Conservation (phyloP, 1,284 basidiomycete species). For the Schizopora paradoxa region DNA sequence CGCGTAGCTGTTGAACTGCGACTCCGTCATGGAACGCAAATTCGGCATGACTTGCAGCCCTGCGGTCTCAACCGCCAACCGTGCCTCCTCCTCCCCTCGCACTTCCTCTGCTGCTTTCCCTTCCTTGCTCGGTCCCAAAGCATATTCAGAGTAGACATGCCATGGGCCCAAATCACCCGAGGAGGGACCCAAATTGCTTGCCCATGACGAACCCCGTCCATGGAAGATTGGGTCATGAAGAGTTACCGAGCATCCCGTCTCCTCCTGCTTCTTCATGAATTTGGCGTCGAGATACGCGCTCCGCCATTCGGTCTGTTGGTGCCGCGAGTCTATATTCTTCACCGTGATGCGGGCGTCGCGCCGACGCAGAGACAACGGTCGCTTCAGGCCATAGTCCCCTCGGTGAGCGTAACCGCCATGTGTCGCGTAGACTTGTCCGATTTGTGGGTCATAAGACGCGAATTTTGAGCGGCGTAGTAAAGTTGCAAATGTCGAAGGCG, state of each 20-base stretch:
- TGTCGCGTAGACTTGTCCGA: constrained; percentile 67
- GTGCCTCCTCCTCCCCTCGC: too few relatives aligned
- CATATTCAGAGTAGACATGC: too few relatives aligned
- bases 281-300: constrained; percentile 55
- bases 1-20: too few relatives aligned
- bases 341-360: constrained; percentile 57
- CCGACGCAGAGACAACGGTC: constrained; percentile 57
- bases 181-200: too few relatives aligned
- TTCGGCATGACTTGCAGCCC: too few relatives aligned
- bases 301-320: constrained; percentile 73
- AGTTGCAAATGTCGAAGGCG: constrained; percentile 59
- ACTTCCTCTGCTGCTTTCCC: too few relatives aligned
- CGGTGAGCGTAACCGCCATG: constrained; percentile 62
- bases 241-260: constrained; percentile 44
- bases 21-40: too few relatives aligned
- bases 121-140: too few relatives aligned
- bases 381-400: constrained; percentile 76
- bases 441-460: constrained; percentile 65
- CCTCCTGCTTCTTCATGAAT: constrained; percentile 61
- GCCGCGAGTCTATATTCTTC: constrained; percentile 56
- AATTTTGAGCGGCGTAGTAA: constrained; percentile 74
- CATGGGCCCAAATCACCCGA: too few relatives aligned
- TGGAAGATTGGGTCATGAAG: constrained; percentile 4
- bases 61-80: too few relatives aligned
- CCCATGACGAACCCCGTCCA: too few relatives aligned